Base-by-base conservation (phyloP, 2,329 filamentous ascomycete genomes). In the Neospermospora avenae region DNA sequence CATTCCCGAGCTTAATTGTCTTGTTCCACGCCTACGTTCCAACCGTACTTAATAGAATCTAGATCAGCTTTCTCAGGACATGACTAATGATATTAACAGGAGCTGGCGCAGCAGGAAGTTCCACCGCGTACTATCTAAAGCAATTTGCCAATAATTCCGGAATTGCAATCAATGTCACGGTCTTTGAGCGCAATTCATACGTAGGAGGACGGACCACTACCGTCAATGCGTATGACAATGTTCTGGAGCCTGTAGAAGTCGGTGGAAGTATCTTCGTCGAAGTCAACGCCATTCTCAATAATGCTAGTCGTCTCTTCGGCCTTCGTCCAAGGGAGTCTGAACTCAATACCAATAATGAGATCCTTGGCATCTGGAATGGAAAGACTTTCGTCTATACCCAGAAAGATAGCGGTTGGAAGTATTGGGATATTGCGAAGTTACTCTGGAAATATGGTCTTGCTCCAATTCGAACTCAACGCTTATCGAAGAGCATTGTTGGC, bases 251-350 rank as follows among this genome's bases (percentile, higher is more conserved):
- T 1, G 83, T 96, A 37, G 95, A 99, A 74, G 80, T 98, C 0
- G 95, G 95, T 16, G 95, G 90, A 11, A 93, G 89, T 63, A 96
- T 98, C 68, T 99, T 98, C 72, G 90, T 98, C 46, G 74, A 88
- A 52, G 83, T 89, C 45, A 99, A 98, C 71, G 79, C 85, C 41
- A 96, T 96, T 69, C 81, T 99, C 41, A 84, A 87, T 68, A 86
- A 89, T 57, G 89, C 92, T 0, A 86, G 84, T 7, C 76, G 82
- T 34, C 80, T 84, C 14, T 92, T 96, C 71, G 84, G 84, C n/a
- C 84, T 99, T 3, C 77, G 78, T 18, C 74, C 76, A 34, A 72
- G 76, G 7, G 76, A 81, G 35, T 77, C 79, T 18, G 81, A 81
- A 14, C 74, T 77, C 13, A 64, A 65, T 11, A 65, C 65, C 11